Base-by-base conservation (phyloP, 2,329 filamentous ascomycete species). In the Apiospora pterosperma region DNA sequence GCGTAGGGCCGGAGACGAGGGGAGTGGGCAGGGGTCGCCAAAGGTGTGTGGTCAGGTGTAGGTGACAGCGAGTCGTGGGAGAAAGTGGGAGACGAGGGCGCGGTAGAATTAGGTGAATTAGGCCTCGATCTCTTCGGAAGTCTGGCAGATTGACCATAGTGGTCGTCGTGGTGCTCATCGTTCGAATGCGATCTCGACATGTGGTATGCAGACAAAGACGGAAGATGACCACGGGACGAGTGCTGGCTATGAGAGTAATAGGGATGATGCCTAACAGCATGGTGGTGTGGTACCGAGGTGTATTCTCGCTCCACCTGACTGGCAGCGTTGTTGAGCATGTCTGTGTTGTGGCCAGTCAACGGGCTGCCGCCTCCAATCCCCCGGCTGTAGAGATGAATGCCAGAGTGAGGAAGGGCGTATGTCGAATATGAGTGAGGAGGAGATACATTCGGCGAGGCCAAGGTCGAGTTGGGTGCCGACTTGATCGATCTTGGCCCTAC, bases 1-100 rank as follows among this genome's bases (percentile, higher is more conserved):
- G 82, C 87, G 74, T 92, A 90, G 3, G 95, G 92, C 66, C 94
- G 87, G 70, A 99, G 84, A 52, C 96, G 92, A 62, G 96, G 96
- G 21, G 94, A 97, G 78, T 98, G 96, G 52, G 94, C 95, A 5
- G 95, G 95, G 5, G 95, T 99, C 34, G 94, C 95, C 64, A 98
- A 88, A n/a, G 95, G 95, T n/a, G 96, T 98, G 82, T 97, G 94
- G 74, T 98, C 95, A 12, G 95, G 96, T 1, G 95, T 99, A 5
- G 95, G 96, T 11, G 95, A 98, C 59, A 95, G 86, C 12, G 95
- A 97, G 78, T 97, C 93, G 79, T 97, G 93, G 2, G 95, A 97
- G 77, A 97, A 97, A 4, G 94, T 97, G 31, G 95, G 95, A 36
- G 95, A 98, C 31, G 95, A 97, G 23, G 96, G 96, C 59, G 95